Evolutionary conservation across 495 filamentous ascomycete species (phyloP), one percentile per base, ranked within the genome.

Genomic region (Daldinia decipiens): DNA sequence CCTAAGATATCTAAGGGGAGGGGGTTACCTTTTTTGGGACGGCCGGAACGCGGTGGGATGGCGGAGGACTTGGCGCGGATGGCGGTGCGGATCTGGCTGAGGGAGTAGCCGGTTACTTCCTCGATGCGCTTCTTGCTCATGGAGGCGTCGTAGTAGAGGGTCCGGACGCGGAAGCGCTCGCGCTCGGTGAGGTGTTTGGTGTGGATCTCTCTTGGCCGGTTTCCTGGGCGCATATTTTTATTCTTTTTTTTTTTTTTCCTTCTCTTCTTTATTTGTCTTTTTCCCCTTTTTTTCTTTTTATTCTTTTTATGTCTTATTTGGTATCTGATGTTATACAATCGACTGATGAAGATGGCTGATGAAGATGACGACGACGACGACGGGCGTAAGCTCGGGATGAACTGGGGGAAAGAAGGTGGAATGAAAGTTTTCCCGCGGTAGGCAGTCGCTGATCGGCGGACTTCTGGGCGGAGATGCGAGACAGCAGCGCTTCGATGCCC

Each of bases 131-230:
- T 62, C 45, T 67, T 65, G 55, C 66, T 62, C 63, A 77, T 52
- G 39, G 34, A 8, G 40, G 74, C 74, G 63, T 77, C 74, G 54
- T 66, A 77, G 34, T 77, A 74, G 31, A 77, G 64, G 5, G 72
- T 74, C 56, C 75, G 75, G 4, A 77, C 72, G 6, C 72, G 50
- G 61, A 75, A 77, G 56, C 75, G 72, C 32, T 77, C 69, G 1
- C 70, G 56, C 55, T 71, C 75, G 1, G 75, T 73, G 19, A 77
- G 61, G 59, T 77, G 75, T 53, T 75, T 77, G 26, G 70, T 73
- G 45, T 75, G 69, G 21, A 73, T 9, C 13, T 64, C 72, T 34
- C 70, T 73, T 13, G 75, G 75, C 11, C 75, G 68, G 34, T 45
- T 71, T 39, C 52, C 62, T 2, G 32, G 55, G 0, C 34, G 56